phyloP scores from a whole-genome alignment of 2,329 filamentous ascomycete species.

The Penicillium sp. region DNA sequence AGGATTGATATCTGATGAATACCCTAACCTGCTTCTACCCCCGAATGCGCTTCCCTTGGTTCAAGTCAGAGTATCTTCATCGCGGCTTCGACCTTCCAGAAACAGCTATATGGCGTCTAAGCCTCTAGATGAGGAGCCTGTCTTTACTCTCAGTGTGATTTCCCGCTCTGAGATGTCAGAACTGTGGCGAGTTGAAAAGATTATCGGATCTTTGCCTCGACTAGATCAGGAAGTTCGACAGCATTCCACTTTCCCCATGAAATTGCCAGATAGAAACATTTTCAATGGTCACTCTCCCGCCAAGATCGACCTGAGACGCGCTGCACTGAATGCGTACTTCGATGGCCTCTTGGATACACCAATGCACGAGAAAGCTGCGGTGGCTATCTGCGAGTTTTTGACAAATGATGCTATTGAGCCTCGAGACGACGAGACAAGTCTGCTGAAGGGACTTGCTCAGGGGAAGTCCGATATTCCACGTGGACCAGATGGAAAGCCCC shows the following conservation, averaged over 20 bases:
- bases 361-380: slow-evolving; percentile 69
- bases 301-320: slow-evolving; percentile 81
- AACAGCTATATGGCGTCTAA: slow-evolving; percentile 77
- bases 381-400: slow-evolving; percentile 83
- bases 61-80: slow-evolving; percentile 82
- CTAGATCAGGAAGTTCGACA: slow-evolving; percentile 79
- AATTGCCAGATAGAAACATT: slow-evolving; percentile 75
- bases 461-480: slow-evolving; percentile 35
- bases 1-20: slow-evolving; percentile 78
- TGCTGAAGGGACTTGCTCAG: slow-evolving; percentile 42
- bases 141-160: slow-evolving; percentile 85
- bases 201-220: slow-evolving; percentile 72
- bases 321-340: slow-evolving; percentile 78
- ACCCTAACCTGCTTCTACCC: slow-evolving; percentile 77
- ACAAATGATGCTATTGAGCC: slow-evolving; percentile 61
- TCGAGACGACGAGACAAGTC: slow-evolving; percentile 51
- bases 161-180: slow-evolving; percentile 63
- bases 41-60: slow-evolving; percentile 87
- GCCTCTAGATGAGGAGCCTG: slow-evolving; percentile 82
- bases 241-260: slow-evolving; percentile 66
- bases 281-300: slow-evolving; percentile 92
- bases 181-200: slow-evolving; percentile 93
- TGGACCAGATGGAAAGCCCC: slow-evolving; percentile 62
- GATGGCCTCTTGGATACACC: slow-evolving; percentile 78
- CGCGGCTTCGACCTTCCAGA: slow-evolving; percentile 86